Evolutionary conservation across 139 green algal species (phyloP).

Genomic region (Edaphochlamys debaryana): DNA sequence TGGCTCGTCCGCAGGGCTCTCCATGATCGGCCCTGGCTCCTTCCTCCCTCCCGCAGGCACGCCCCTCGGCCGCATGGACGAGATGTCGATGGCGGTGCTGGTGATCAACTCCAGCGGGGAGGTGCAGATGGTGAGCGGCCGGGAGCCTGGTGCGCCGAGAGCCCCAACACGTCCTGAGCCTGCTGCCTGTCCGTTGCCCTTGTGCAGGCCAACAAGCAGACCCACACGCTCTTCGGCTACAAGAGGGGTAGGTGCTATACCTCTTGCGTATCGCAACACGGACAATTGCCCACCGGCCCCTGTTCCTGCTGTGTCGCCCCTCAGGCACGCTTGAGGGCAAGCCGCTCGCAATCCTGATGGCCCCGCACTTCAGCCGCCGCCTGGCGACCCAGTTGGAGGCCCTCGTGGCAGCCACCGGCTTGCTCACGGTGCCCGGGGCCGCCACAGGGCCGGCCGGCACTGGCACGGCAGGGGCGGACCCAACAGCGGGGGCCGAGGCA

Average conservation of each 20-base stretch:
- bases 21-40: too few species aligned
- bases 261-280: too few species aligned
- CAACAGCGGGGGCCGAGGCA: too few species aligned
- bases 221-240: constrained; percentile 13
- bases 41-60: constrained; percentile 33
- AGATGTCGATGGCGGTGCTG: constrained; percentile 37
- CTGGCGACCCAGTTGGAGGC: not conserved
- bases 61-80: constrained; percentile 28
- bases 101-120: constrained; percentile 51
- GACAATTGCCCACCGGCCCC: too few species aligned
- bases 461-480: too few species aligned
- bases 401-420: not conserved
- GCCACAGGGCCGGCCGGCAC: not conserved
- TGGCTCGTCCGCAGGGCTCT: too few species aligned
- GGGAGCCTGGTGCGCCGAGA: too few species aligned
- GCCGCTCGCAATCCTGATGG: constrained; percentile 5
- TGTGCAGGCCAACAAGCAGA: constrained; percentile 6
- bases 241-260: constrained; percentile 17
- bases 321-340: constrained; percentile 25
- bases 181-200: too few species aligned
- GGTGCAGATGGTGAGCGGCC: constrained; percentile 42
- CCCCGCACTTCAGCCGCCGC: not conserved
- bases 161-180: too few species aligned
- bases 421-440: not conserved
- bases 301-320: too few species aligned